phyloP scores from a whole-genome alignment of 352 stramenopile genomes.

The Plasmopara viticola region DNA sequence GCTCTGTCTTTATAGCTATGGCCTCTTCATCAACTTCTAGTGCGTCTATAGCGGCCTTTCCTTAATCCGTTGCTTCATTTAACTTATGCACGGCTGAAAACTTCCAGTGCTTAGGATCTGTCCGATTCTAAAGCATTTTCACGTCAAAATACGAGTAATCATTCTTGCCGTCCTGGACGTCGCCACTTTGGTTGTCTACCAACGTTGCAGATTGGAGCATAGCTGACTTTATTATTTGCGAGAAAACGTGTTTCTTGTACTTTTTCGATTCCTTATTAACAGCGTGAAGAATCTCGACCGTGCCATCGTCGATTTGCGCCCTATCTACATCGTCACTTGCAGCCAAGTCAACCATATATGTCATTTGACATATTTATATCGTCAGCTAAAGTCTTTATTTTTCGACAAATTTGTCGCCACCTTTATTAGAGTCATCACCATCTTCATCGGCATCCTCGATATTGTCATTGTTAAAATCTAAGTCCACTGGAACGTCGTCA shows the following conservation, averaged over 20 bases:
- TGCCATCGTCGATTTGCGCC: constrained; percentile 11
- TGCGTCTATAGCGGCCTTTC: constrained; percentile 23
- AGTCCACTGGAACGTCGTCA: not conserved
- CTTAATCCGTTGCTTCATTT: constrained; percentile 26
- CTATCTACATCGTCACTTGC: constrained; percentile 19
- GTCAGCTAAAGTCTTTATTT: constrained; percentile 12
- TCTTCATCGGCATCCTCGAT: not conserved
- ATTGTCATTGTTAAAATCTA: not conserved
- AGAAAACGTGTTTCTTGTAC: constrained; percentile 51
- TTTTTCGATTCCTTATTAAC: constrained; percentile 20
- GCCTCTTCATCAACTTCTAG: constrained; percentile 27
- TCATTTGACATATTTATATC: constrained; percentile 32
- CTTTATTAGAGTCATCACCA: not conserved
- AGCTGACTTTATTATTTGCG: constrained; percentile 68
- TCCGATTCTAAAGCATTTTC: constrained; percentile 79
- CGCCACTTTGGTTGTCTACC: constrained; percentile 22
- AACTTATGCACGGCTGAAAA: constrained; percentile 47
- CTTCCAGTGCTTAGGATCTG: constrained; percentile 67
- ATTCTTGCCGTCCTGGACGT: constrained; percentile 31
- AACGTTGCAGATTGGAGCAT: constrained; percentile 47
- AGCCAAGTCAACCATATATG: constrained; percentile 21
- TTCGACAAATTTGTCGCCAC: not conserved
- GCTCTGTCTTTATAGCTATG: constrained; percentile 23
- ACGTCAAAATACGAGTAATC: constrained; percentile 84
- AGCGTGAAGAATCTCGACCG: not conserved